A percentile compares a stretch with the other conserved stretches of the same genome.
Conservation (phyloP, 306 rosid genomes). For the Sesbania bispinosa region DNA sequence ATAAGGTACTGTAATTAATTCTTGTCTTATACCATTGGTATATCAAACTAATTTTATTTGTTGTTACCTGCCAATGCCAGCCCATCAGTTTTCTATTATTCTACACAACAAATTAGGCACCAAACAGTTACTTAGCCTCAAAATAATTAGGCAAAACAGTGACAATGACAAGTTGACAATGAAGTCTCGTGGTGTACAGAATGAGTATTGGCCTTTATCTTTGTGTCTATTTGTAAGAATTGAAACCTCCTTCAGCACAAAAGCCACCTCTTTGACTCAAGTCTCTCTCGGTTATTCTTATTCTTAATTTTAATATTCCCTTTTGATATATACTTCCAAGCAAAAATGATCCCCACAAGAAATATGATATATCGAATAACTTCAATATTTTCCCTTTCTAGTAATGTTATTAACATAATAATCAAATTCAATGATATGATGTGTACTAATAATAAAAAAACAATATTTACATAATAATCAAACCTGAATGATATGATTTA, state of each 20-base stretch:
- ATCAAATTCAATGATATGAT: too few species aligned
- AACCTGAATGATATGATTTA: not conserved
- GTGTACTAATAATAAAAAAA: too few species aligned
- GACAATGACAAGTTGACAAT: conserved; percentile 1
- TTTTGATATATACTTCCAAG: not conserved
- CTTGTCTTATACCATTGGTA: too few species aligned
- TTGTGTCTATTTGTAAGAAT: not conserved
- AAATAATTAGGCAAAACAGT: conserved; percentile 14
- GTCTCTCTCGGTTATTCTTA: not conserved
- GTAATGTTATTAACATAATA: too few species aligned
- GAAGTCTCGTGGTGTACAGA: not conserved
- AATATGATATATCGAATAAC: too few species aligned
- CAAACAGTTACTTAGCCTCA: not conserved
- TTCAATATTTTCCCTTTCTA: not conserved
- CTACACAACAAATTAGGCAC: conserved; percentile 18
- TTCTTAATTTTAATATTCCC: not conserved
- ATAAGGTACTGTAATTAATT: too few species aligned
- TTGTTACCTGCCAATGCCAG: not conserved
- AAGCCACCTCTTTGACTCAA: not conserved
- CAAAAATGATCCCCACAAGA: too few species aligned
- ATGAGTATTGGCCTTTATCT: not conserved
- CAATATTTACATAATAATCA: not conserved
- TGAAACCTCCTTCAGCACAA: not conserved
- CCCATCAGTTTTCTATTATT: not conserved
- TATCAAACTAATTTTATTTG: not conserved